These are phyloP conservation scores for Arctium lappa DNA, from an alignment of 129 eudicot species.

Conservation along the genomic window DNA sequence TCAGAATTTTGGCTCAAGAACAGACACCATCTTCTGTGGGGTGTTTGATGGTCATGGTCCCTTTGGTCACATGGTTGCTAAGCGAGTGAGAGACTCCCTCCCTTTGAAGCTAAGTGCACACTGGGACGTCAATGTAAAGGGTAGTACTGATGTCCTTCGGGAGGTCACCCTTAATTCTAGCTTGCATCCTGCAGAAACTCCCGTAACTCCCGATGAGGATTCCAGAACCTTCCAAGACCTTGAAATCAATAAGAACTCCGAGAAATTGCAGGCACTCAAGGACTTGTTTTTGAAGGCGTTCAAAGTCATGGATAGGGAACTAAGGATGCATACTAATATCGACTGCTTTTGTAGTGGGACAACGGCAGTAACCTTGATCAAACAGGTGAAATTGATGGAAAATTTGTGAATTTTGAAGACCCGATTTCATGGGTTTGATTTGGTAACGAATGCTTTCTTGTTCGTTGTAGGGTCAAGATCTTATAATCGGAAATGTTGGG, in stretches of 20 bases:
- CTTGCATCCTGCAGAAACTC: slow-evolving; percentile 47
- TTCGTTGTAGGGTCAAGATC: slow-evolving; percentile 65
- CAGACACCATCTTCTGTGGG: slow-evolving; percentile 87
- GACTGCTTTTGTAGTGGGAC: slow-evolving; percentile 96
- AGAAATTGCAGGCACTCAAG: slow-evolving; percentile 58
- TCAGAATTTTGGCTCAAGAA: slow-evolving; percentile 83
- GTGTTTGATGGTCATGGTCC: slow-evolving; percentile 95
- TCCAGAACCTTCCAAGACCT: slow-evolving; percentile 35
- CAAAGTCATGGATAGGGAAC: slow-evolving; percentile 82
- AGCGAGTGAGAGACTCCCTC: slow-evolving; percentile 87
- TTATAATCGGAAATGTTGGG: slow-evolving; percentile 74
- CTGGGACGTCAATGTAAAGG: slow-evolving; percentile 58
- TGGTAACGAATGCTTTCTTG: slow-evolving; percentile 11
- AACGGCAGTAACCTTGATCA: slow-evolving; percentile 81
- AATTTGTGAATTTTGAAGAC: background rate
- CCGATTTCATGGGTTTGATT: background rate
- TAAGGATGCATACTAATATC: slow-evolving; percentile 55
- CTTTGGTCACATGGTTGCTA: slow-evolving; percentile 89
- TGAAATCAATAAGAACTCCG: slow-evolving; percentile 50
- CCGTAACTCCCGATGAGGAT: slow-evolving; percentile 43
- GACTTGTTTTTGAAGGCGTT: slow-evolving; percentile 74
- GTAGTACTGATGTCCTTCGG: slow-evolving; percentile 55
- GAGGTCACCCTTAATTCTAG: slow-evolving; percentile 31
- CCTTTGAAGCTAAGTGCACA: slow-evolving; percentile 74
- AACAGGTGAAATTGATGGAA: slow-evolving; percentile 51